Evolutionary conservation across 495 filamentous ascomycete species (phyloP), one percentile per base, ranked within the genome.

Genomic region (Ascodesmis nigricans): DNA sequence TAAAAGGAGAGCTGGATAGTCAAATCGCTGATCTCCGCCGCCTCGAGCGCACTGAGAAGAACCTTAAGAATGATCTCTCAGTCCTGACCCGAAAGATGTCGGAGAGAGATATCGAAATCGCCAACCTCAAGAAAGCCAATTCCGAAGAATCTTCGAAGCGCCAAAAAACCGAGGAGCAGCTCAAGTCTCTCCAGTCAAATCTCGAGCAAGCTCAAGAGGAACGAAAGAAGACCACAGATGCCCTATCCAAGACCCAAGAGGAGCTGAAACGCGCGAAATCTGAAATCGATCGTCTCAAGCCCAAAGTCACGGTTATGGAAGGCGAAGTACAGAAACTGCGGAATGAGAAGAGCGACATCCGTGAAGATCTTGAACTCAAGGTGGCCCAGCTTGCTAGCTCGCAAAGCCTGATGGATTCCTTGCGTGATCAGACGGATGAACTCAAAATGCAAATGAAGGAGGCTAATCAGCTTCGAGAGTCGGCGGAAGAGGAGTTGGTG

Each of bases 371-470:
- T 11, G 70, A 80, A 44, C 58, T 91, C 21, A 91, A 80, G 59
- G 69, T 69, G 0, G 73, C 72, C n/a, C 82, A 92, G 53, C 75
- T 84, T 45, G 67, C 67, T 19, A 84, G 67, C 45, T 79, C 79
- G 0, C 81, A 95, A 54, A 75, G 69, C 39, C 52, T 91, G 28
- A 73, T 93, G 55, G 69, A 70, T 38, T 90, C 77, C 46, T 82
- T 92, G 81, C 78, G 81, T 35, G 80, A 92, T 46, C 81, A 97
- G 54, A 73, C 72, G 1, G 61, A 73, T 2, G 87, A 97, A 55
- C 60, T 95, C 44, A 70, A 71, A n/a, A 75, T 77, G 56, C 90
- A 91, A 55, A 75, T 91, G 64, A 84, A 82, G 57, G 87, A 97
- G 53, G 73, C 76, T 2, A 70, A 74, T 32, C 69, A 71, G 23